These are phyloP conservation scores for Clitopilus hobsonii DNA, from an alignment of 768 basidiomycete species.

Conservation along the genomic window DNA sequence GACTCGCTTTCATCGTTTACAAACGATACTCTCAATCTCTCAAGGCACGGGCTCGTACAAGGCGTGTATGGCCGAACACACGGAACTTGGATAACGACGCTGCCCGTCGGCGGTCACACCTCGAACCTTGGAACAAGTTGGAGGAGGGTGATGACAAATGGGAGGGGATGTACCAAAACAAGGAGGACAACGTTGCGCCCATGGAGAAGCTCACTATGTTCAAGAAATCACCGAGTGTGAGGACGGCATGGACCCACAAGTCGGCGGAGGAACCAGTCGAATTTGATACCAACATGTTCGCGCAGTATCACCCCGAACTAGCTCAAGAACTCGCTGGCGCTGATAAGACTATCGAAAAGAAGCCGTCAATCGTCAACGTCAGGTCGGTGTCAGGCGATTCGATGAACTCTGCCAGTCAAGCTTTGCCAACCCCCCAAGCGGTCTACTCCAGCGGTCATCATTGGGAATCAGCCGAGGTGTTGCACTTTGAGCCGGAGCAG, in stretches of 20 bases:
- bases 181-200: conserved; percentile 40
- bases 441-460: conserved; percentile 45
- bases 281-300: conserved; percentile 45
- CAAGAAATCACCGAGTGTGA: conserved; percentile 55
- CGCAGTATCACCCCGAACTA: conserved; percentile 53
- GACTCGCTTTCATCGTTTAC: conserved; percentile 53
- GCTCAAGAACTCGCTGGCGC: conserved; percentile 47
- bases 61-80: conserved; percentile 23
- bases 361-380: conserved; percentile 7
- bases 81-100: conserved; percentile 36
- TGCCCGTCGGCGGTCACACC: conserved; percentile 39
- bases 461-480: conserved; percentile 69
- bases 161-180: conserved; percentile 40
- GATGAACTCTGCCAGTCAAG: conserved; percentile 49
- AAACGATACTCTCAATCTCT: conserved; percentile 41
- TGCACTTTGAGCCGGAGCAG: conserved; percentile 36
- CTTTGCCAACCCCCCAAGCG: conserved; percentile 59
- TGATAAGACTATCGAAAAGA: conserved; percentile 10
- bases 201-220: conserved; percentile 67
- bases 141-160: conserved; percentile 44
- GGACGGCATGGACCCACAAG: conserved; percentile 47
- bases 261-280: conserved; percentile 34
- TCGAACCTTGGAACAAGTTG: conserved; percentile 56
- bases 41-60: conserved; percentile 21
- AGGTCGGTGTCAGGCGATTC: conserved; percentile 26